Evolutionary conservation across 2,329 filamentous ascomycete genomes (phyloP).

Genomic region (Ascochyta fabae): DNA sequence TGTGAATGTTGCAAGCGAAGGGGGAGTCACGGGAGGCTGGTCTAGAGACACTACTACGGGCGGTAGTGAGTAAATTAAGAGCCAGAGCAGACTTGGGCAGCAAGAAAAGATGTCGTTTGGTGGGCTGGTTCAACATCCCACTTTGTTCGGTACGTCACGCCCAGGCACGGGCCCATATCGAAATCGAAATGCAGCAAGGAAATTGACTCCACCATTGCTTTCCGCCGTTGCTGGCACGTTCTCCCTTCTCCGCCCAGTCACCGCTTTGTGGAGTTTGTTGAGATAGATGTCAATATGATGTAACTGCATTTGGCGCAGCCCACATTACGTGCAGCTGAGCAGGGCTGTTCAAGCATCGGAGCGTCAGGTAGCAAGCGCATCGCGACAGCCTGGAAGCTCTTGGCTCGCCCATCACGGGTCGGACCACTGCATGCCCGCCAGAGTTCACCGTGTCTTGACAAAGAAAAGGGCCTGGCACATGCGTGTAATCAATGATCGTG

Average conservation of each 20-base stretch:
- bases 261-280: constrained; percentile 20
- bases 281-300: constrained; percentile 25
- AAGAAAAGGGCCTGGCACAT: neutral
- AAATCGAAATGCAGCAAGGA: constrained; percentile 17
- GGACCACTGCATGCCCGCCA: neutral
- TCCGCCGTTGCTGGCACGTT: constrained; percentile 25
- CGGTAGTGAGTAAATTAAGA: constrained; percentile 4
- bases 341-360: constrained; percentile 1
- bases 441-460: neutral
- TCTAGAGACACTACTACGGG: constrained; percentile 1
- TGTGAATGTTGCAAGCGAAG: neutral
- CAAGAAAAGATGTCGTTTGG: constrained; percentile 18
- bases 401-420: neutral
- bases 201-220: constrained; percentile 22
- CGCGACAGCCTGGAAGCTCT: neutral
- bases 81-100: constrained; percentile 7
- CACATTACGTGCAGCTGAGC: constrained; percentile 11
- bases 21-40: neutral
- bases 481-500: constrained; percentile 9
- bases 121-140: constrained; percentile 26
- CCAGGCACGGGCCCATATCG: constrained; percentile 9
- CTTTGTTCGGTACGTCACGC: constrained; percentile 20
- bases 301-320: constrained; percentile 20
- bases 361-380: constrained; percentile 1
- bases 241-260: constrained; percentile 16